Base-by-base conservation (phyloP, 805 yeast genomes). In the Kregervanrija delftensis region DNA sequence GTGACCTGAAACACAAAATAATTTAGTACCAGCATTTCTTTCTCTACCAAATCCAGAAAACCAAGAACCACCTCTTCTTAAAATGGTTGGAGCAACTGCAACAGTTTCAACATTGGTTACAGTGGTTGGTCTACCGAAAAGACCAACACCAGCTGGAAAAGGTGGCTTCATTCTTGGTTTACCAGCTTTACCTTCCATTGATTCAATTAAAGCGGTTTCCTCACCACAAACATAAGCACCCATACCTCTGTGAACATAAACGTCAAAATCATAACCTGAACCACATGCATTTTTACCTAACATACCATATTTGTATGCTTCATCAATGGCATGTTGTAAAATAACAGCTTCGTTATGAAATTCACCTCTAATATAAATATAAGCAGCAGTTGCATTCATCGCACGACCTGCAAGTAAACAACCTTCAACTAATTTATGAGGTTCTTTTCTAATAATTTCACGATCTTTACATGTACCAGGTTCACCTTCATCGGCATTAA, bases 391-490 rank as follows among this genome's bases (percentile, higher is more conserved):
- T 35, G 95, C 95, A 65, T 87, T 87, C 95, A 87, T 87, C 34
- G 88, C 95, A 50, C 95, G 73, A 42, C 96, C 96, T 15, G 93
- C 89, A 51, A 87, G 73, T 42, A 87, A 69, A 69, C 96, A 86
- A n/a, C 96, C 96, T 66, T 87, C 96, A 44, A 87, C 85, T 50
- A 87, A 79, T 71, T 86, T 87, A 65, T 87, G 96, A 37, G 96
- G 96, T 63, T 86, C 95, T 65, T 87, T 87, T 64, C 95, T 77
- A 61, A 87, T 82, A 63, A 87, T 87, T 66, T 87, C 95, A 63
- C 96, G 77, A 66, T 87, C 96, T 69, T 87, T 87, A 67, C 96
- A 87, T 42, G 96, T 87, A 49, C 96, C 96, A 11, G 96, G 96
- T 67, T 87, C 96, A 57, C 96, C 96, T 69, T 87, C 96, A 70